A percentile compares a stretch with the other conserved stretches of the same genome.
These are phyloP conservation scores for Myriosclerotinia scirpicola DNA, from an alignment of 2,329 filamentous ascomycete species.

Conservation along the genomic window DNA sequence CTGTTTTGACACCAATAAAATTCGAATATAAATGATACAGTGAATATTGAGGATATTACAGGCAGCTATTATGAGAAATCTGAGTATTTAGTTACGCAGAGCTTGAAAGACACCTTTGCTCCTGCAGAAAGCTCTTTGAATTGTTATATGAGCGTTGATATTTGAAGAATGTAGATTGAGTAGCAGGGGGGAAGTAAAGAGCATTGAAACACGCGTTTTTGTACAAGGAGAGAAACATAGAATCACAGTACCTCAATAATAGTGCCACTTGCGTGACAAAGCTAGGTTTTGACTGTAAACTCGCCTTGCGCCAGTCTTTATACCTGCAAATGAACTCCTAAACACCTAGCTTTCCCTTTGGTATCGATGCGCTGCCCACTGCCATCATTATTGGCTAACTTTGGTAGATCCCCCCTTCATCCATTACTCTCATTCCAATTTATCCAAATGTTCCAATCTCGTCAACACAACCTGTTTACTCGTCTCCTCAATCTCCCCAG, in stretches of 20 bases:
- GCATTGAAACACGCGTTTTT: neutral
- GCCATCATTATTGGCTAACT: slow-evolving; percentile 5
- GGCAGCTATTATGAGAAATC: slow-evolving; percentile 2
- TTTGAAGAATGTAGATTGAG: neutral
- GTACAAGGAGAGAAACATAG: slow-evolving; percentile 9
- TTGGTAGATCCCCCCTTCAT: neutral
- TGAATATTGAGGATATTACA: neutral
- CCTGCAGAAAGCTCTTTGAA: neutral
- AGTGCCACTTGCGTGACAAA: slow-evolving; percentile 14
- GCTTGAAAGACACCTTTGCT: neutral
- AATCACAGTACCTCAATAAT: slow-evolving; percentile 21
- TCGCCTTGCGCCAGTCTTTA: slow-evolving; percentile 1
- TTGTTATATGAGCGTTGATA: neutral
- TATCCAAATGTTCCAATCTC: slow-evolving; percentile 90
- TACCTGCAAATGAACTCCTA: slow-evolving; percentile 7
- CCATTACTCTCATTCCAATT: slow-evolving; percentile 67
- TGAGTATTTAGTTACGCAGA: neutral
- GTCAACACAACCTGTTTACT: slow-evolving; percentile 98
- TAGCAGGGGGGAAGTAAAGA: neutral
- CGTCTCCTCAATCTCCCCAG: slow-evolving; percentile 97
- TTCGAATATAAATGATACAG: neutral
- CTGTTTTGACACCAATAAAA: neutral
- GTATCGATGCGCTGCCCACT: slow-evolving; percentile 6
- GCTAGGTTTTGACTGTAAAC: slow-evolving; percentile 4
- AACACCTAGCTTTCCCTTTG: slow-evolving; percentile 15